Conservation (phyloP, 2,329 filamentous ascomycete species). For the Xylariaceae sp. region DNA sequence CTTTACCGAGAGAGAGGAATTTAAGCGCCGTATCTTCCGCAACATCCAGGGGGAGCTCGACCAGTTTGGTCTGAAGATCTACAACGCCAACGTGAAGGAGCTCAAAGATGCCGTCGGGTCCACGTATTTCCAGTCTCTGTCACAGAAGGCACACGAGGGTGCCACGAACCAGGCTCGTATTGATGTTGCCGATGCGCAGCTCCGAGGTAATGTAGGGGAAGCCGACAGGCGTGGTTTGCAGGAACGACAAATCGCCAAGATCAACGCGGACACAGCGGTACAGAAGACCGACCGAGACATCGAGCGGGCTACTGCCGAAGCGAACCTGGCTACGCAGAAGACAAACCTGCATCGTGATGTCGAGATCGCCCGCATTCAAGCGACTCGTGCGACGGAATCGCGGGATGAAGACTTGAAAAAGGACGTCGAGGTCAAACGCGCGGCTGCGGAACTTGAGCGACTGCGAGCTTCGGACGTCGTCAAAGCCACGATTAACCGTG, state of each 20-base stretch:
- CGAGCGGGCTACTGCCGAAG: slow-evolving; percentile 74
- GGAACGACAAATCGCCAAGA: slow-evolving; percentile 83
- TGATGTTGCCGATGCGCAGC: slow-evolving; percentile 61
- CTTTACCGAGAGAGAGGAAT: slow-evolving; percentile 70
- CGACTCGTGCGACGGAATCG: slow-evolving; percentile 67
- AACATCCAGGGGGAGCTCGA: slow-evolving; percentile 76
- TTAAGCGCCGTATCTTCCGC: slow-evolving; percentile 69
- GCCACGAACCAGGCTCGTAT: slow-evolving; percentile 73
- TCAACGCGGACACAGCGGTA: slow-evolving; percentile 70
- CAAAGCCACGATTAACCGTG: slow-evolving; percentile 65
- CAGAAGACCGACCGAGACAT: slow-evolving; percentile 80
- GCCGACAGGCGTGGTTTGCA: slow-evolving; percentile 73
- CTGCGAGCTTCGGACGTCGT: slow-evolving; percentile 74
- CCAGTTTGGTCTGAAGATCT: slow-evolving; percentile 74
- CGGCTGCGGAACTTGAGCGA: slow-evolving; percentile 74
- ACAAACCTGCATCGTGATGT: slow-evolving; percentile 70
- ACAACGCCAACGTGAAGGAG: slow-evolving; percentile 76
- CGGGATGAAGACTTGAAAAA: slow-evolving; percentile 77
- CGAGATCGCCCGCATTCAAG: slow-evolving; percentile 70
- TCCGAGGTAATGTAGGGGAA: slow-evolving; percentile 69
- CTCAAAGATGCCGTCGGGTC: slow-evolving; percentile 76
- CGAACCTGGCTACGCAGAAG: slow-evolving; percentile 67
- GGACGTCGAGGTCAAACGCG: slow-evolving; percentile 72
- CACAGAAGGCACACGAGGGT: slow-evolving; percentile 79
- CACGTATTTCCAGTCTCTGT: slow-evolving; percentile 79